Percentiles rank a stretch among this genome's conserved stretches.
phyloP scores from a whole-genome alignment of 2,329 filamentous ascomycete species.

The Hymenoscyphus linearis region DNA sequence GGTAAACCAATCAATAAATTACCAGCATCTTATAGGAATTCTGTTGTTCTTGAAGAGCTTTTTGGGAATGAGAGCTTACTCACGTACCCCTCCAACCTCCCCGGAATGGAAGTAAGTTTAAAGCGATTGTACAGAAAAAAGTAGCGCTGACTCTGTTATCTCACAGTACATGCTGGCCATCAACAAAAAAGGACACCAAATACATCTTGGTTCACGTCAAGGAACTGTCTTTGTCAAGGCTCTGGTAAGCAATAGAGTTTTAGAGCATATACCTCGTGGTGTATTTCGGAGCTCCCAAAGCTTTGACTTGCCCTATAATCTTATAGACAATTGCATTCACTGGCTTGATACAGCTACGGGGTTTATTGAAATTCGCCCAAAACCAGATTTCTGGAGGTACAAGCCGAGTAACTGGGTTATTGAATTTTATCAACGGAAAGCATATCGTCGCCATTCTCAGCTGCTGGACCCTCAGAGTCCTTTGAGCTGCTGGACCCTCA shows the following conservation, averaged over 20 bases:
- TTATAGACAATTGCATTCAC: conserved; percentile 49
- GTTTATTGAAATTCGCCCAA: conserved; percentile 47
- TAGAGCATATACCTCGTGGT: conserved; percentile 34
- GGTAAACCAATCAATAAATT: conserved; percentile 46
- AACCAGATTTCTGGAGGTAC: conserved; percentile 36
- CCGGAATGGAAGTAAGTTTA: conserved; percentile 41
- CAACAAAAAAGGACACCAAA: conserved; percentile 34
- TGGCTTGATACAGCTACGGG: conserved; percentile 49
- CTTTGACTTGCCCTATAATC: conserved; percentile 45
- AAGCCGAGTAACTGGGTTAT: conserved; percentile 38
- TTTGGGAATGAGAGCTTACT: conserved; percentile 49
- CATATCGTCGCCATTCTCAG: conserved; percentile 22
- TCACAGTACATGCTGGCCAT: conserved; percentile 35
- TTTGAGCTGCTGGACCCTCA: conserved; percentile 46
- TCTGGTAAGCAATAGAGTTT: conserved; percentile 16
- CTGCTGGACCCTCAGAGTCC: conserved; percentile 46
- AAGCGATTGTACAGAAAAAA: too few species aligned
- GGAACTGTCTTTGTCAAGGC: conserved; percentile 41
- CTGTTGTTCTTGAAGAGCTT: conserved; percentile 40
- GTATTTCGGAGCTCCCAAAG: conserved; percentile 25
- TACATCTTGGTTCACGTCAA: conserved; percentile 51
- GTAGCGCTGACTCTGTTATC: too few species aligned
- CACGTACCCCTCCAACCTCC: conserved; percentile 45
- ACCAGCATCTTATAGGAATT: conserved; percentile 44
- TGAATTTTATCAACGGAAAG: conserved; percentile 27